Evolutionary conservation across 2,329 filamentous ascomycete species (phyloP), one percentile per base, ranked within the genome.

Genomic region (Penicillium polonicum): DNA sequence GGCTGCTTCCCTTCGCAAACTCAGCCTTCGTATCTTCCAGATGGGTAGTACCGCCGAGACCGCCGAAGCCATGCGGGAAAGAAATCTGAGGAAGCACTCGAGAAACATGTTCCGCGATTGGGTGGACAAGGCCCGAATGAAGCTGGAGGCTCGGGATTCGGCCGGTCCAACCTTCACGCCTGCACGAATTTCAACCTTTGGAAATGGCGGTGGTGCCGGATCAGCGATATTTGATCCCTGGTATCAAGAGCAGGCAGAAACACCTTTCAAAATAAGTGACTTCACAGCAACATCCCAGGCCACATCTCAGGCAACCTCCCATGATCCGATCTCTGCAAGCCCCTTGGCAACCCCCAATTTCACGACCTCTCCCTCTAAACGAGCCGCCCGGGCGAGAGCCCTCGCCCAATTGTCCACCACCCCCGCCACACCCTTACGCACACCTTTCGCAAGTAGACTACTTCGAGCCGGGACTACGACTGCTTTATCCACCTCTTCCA

Each of bases 11-110:
- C 72, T 86, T 56, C 83, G 82, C 66, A 83, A 80, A 64, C 72
- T 86, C n/a, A 83, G 82, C 52, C 82, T 85, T 71, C 79, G 79
- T 8, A 73, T 83, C 2, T 86, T 86, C 71, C 82, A 84, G 41
- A 72, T 83, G 5, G 75, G 76, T 25, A 79, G 79, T 51, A 78
- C 78, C 25, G 70, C 76, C 10, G 79, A 85, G 56, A 83, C 78
- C 41, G 82, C 83, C 0, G 74, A 80, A 36, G 81, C 82, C 7
- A 72, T 86, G 61, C 74, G 76, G 49, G 76, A 80, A 19, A 74
- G 83, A 19, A 84, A 82, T 60, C 75, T 81, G 38, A 77, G 82
- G 54, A 82, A 82, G 60, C 84, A 86, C 67, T 72, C 80, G 29
- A 77, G 81, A 55, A 78, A 78, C 31, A 82, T 86, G 75, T 71